Percentiles rank a stretch among this genome's conserved stretches.
Conservation (phyloP, 257 asterid species). For the Salvia hispanica region DNA sequence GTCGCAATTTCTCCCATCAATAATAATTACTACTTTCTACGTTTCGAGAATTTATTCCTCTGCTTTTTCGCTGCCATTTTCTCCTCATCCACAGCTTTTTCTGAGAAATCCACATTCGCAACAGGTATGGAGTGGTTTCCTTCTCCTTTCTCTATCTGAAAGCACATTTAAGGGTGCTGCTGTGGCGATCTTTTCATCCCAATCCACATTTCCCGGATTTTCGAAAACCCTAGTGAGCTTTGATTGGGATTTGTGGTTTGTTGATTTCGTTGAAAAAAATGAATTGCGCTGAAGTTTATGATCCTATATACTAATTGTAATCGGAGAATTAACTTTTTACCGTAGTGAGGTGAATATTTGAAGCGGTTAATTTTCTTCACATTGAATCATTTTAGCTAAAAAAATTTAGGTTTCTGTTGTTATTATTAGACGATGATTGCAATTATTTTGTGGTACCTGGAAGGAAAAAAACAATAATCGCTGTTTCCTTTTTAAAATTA, state of each 20-base stretch:
- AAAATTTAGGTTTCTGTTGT: not conserved
- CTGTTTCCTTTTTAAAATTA: conserved; percentile 20
- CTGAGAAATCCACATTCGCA: conserved; percentile 3
- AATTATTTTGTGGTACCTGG: not conserved
- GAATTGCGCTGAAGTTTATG: not conserved
- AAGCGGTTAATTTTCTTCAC: not conserved
- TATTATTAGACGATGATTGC: conserved; percentile 6
- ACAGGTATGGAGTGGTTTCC: conserved; percentile 34
- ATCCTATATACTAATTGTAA: not conserved
- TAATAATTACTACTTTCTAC: not conserved
- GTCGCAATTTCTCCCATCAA: conserved; percentile 21
- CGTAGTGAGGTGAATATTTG: conserved; percentile 17
- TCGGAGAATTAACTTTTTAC: not conserved
- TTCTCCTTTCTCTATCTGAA: not conserved
- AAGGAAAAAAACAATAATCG: conserved; percentile 22
- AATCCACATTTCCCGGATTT: conserved; percentile 1
- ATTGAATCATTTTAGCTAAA: conserved; percentile 1
- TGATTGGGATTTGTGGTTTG: conserved; percentile 17
- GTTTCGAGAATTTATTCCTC: conserved; percentile 9
- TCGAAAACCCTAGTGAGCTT: conserved; percentile 43
- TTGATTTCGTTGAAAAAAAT: not conserved
- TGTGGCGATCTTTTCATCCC: not conserved
- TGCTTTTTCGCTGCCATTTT: conserved; percentile 17
- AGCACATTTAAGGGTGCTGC: conserved; percentile 6
- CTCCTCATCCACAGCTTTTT: not conserved